Conservation (phyloP, 768 basidiomycete species). For the Suillus decipiens region DNA sequence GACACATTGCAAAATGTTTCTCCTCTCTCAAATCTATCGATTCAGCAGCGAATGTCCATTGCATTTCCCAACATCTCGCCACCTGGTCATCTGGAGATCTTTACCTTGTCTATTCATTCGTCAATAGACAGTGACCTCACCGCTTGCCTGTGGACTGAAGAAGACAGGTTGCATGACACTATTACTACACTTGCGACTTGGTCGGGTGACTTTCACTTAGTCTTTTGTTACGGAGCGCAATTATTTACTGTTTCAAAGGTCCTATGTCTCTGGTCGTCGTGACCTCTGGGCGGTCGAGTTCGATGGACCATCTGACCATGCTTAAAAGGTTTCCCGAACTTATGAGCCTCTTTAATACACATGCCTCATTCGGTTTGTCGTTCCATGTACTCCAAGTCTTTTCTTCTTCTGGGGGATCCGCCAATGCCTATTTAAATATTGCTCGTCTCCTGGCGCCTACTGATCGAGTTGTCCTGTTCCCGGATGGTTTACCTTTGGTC, state of each 20-base stretch:
- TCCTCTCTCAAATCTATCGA: slow-evolving; percentile 31
- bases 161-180: slow-evolving; percentile 35
- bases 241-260: slow-evolving; percentile 30
- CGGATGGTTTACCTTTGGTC: slow-evolving; percentile 40
- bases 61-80: slow-evolving; percentile 33
- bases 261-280: slow-evolving; percentile 52
- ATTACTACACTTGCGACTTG: slow-evolving; percentile 41
- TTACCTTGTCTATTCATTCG: slow-evolving; percentile 30
- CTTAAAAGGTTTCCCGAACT: slow-evolving; percentile 21
- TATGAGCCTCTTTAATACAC: slow-evolving; percentile 14
- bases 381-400: slow-evolving; percentile 50
- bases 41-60: slow-evolving; percentile 37
- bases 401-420: slow-evolving; percentile 37
- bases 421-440: slow-evolving; percentile 61
- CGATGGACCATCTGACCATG: slow-evolving; percentile 20
- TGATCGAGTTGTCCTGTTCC: slow-evolving; percentile 50
- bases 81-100: slow-evolving; percentile 37
- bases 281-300: slow-evolving; percentile 35
- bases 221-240: not conserved
- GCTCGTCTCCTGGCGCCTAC: slow-evolving; percentile 61
- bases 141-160: slow-evolving; percentile 53
- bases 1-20: slow-evolving; percentile 15
- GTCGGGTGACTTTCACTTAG: slow-evolving; percentile 38
- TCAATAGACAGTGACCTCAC: slow-evolving; percentile 29
- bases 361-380: slow-evolving; percentile 29